Evolutionary conservation across 2,329 filamentous ascomycete genomes (phyloP).

Genomic region (Fusarium avenaceum): DNA sequence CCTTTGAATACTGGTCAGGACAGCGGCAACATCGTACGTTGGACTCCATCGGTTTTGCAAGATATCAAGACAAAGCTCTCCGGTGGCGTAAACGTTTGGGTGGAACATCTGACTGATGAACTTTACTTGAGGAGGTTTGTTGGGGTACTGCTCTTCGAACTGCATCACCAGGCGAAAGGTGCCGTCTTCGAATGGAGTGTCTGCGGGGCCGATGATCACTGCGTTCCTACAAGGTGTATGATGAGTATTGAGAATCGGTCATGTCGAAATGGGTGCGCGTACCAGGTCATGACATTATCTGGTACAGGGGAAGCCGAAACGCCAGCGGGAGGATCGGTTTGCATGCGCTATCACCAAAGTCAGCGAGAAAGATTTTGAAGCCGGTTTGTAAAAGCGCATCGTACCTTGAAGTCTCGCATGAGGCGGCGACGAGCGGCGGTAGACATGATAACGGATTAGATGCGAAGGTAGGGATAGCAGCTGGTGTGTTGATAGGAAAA

Average conservation of each 20-base stretch:
- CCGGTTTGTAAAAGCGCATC: constrained; percentile 2
- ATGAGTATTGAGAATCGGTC: constrained; percentile 35
- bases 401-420: constrained; percentile 99
- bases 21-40: constrained; percentile 97
- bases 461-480: constrained; percentile 10
- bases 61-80: constrained; percentile 96
- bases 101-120: constrained; percentile 99
- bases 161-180: constrained; percentile 99
- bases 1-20: constrained; percentile 98
- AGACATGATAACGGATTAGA: constrained; percentile 68
- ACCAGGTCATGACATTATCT: constrained; percentile 98
- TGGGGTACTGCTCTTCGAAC: constrained; percentile 98
- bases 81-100: constrained; percentile 97
- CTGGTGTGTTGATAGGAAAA: neutral
- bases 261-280: constrained; percentile 52
- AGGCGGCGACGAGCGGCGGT: constrained; percentile 94
- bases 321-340: constrained; percentile 96
- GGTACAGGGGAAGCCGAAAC: constrained; percentile 96
- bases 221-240: constrained; percentile 78
- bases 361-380: constrained; percentile 15
- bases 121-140: constrained; percentile 97
- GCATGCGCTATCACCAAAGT: constrained; percentile 81
- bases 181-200: constrained; percentile 98
- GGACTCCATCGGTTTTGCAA: constrained; percentile 98
- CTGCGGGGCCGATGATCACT: constrained; percentile 95